Evolutionary conservation across 257 asterid genomes (phyloP).

Genomic region (Solanum rostratum): DNA sequence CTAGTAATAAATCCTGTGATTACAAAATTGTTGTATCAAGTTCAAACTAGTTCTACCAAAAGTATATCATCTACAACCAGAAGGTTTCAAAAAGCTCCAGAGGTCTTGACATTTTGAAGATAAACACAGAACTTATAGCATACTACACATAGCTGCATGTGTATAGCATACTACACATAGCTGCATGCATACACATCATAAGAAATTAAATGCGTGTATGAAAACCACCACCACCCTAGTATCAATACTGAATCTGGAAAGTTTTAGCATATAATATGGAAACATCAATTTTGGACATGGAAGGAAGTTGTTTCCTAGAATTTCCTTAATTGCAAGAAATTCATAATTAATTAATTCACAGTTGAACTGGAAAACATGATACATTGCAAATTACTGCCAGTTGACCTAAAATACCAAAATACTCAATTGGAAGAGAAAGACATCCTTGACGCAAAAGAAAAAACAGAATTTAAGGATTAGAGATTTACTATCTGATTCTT

Average conservation of each 20-base stretch:
- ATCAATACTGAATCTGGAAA: background rate
- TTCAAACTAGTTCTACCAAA: background rate
- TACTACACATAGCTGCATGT: background rate
- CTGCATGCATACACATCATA: background rate
- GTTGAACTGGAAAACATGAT: background rate
- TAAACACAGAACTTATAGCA: background rate
- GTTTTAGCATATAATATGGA: background rate
- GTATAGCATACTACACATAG: too few relatives aligned
- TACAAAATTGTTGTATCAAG: background rate
- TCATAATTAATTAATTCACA: background rate
- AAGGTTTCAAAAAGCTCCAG: background rate
- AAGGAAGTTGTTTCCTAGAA: background rate
- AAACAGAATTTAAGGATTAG: background rate
- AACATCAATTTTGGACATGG: background rate
- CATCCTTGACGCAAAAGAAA: background rate
- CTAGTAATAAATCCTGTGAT: background rate
- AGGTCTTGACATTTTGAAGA: background rate
- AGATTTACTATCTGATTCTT: slow-evolving; percentile 70
- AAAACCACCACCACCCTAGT: background rate
- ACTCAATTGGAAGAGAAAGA: background rate
- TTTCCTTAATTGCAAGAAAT: background rate
- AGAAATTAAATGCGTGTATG: background rate
- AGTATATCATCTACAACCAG: background rate
- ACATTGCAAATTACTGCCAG: background rate
- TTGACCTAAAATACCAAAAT: background rate